Evolutionary conservation across 2,329 filamentous ascomycete genomes (phyloP).

Genomic region (Alternaria longipes): DNA sequence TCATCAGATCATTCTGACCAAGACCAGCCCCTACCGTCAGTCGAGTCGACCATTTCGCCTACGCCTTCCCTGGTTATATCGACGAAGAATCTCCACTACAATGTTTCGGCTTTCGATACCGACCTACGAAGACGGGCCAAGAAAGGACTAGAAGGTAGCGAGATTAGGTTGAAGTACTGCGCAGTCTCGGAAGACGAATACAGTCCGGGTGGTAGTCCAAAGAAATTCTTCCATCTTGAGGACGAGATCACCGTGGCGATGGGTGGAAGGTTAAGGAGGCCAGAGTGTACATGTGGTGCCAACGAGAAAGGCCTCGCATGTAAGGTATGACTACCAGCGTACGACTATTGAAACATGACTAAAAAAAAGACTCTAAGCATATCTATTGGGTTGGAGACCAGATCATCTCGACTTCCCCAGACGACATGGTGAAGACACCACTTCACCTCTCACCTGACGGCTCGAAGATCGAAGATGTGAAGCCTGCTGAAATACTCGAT

Average conservation of each 20-base stretch:
- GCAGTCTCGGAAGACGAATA: constrained; percentile 35
- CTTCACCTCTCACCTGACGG: constrained; percentile 45
- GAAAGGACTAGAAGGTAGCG: constrained; percentile 45
- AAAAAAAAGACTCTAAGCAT: constrained; percentile 37
- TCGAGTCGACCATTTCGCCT: constrained; percentile 36
- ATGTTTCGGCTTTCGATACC: constrained; percentile 44
- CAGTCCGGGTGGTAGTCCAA: constrained; percentile 22
- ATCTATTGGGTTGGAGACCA: constrained; percentile 52
- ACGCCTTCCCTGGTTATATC: constrained; percentile 47
- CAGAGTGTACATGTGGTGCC: constrained; percentile 48
- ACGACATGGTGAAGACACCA: constrained; percentile 34
- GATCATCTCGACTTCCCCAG: constrained; percentile 37
- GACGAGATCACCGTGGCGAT: constrained; percentile 49
- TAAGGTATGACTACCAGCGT: constrained; percentile 36
- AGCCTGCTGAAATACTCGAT: constrained; percentile 42
- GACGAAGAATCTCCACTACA: constrained; percentile 45
- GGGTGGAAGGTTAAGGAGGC: constrained; percentile 35
- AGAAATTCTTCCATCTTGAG: constrained; percentile 48
- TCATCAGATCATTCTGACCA: constrained; percentile 31
- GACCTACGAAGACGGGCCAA: constrained; percentile 44
- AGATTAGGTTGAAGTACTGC: constrained; percentile 50
- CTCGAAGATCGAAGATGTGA: constrained; percentile 41
- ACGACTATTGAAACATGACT: background rate
- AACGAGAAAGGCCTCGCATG: constrained; percentile 47
- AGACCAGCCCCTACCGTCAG: constrained; percentile 33